phyloP scores from a whole-genome alignment of 169 alveolate species.

The Eimeria falciformis region DNA sequence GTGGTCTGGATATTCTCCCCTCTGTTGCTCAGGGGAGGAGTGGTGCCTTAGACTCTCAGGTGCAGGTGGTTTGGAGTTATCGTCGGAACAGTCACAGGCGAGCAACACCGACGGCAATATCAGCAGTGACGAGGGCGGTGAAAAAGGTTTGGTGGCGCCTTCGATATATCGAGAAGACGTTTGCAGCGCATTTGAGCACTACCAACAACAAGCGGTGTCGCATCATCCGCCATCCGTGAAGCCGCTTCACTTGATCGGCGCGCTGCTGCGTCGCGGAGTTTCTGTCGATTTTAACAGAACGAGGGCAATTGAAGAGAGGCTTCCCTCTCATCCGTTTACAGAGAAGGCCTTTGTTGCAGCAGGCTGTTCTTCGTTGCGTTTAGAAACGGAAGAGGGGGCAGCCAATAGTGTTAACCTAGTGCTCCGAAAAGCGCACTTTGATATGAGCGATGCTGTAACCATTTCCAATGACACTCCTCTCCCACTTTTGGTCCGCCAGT shows the following conservation, averaged over 20 bases:
- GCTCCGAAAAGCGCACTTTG: conserved; percentile 5
- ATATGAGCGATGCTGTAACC: conserved; percentile 32
- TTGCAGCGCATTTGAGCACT: neutral
- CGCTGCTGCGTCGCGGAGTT: conserved; percentile 61
- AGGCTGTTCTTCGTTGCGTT: conserved; percentile 54
- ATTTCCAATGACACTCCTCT: conserved; percentile 40
- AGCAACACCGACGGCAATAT: neutral
- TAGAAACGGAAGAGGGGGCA: conserved; percentile 33
- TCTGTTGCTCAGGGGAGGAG: conserved; percentile 32
- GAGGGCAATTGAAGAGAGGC: neutral
- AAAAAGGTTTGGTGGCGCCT: neutral
- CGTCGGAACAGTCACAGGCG: too few relatives aligned
- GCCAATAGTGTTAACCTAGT: conserved; percentile 48
- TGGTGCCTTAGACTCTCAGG: conserved; percentile 48
- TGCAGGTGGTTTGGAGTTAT: neutral
- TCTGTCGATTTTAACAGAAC: neutral
- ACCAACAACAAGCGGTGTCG: neutral
- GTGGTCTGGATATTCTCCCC: conserved; percentile 64
- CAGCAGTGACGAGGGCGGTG: neutral
- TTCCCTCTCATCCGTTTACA: neutral
- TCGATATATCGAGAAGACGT: neutral
- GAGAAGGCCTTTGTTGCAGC: neutral
- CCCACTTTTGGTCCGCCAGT: conserved; percentile 29
- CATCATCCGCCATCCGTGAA: neutral
- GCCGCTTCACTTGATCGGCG: conserved; percentile 8